phyloP scores from a whole-genome alignment of 2,329 filamentous ascomycete species.

The Aspergillus fumigatus region DNA sequence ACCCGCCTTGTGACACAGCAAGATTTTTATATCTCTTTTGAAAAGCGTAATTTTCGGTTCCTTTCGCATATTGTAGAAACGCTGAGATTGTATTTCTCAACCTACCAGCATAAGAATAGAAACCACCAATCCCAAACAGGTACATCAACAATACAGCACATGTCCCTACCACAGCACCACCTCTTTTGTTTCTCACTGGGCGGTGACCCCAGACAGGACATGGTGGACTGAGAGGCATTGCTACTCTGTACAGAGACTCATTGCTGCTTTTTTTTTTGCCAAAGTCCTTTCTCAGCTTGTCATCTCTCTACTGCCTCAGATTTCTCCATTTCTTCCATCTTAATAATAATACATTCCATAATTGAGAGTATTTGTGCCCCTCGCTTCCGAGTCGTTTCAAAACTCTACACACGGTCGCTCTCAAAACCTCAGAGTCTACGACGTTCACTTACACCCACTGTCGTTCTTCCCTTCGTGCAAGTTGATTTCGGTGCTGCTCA shows the following conservation, averaged over 20 bases:
- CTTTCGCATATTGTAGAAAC: background rate
- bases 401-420: constrained; percentile 7
- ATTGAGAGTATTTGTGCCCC: background rate
- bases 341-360: background rate
- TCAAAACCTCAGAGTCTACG: background rate
- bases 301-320: background rate
- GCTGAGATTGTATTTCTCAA: background rate
- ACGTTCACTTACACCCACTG: constrained; percentile 5
- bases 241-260: background rate
- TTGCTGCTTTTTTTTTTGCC: background rate
- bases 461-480: background rate
- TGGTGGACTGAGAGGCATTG: background rate
- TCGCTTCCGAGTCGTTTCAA: constrained; percentile 1
- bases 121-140: background rate
- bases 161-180: background rate
- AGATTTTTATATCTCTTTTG: no score
- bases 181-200: background rate
- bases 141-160: background rate
- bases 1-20: background rate
- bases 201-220: constrained; percentile 1
- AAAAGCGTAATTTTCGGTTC: background rate
- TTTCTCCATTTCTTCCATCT: background rate
- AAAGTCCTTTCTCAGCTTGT: background rate
- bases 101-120: background rate
- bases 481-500: background rate